Evolutionary conservation across 73 alveolate genomes (phyloP).

Genomic region (Tetrahymena elliotti): DNA sequence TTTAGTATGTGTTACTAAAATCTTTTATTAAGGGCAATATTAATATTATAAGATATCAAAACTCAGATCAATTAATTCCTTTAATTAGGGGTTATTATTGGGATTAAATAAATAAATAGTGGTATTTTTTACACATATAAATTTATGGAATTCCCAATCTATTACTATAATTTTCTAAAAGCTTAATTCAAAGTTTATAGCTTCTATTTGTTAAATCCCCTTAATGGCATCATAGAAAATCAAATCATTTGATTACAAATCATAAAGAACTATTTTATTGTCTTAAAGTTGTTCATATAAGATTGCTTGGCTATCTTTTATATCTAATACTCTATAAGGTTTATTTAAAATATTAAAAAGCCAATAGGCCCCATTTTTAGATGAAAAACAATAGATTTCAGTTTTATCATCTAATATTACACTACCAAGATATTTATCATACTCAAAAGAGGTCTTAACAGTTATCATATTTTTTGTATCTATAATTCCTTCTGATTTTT

Average conservation of each 20-base stretch:
- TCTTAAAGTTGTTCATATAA: too few species aligned
- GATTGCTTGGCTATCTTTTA: too few species aligned
- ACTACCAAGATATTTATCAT: background rate
- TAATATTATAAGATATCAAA: too few species aligned
- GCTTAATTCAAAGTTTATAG: background rate
- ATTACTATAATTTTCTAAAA: too few species aligned
- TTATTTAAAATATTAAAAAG: too few species aligned
- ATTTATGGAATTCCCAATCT: background rate
- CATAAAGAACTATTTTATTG: background rate
- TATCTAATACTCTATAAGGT: background rate
- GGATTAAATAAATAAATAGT: background rate
- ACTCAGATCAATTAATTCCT: too few species aligned
- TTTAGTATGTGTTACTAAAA: background rate
- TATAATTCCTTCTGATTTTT: background rate
- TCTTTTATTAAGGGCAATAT: background rate
- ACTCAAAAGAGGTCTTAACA: background rate
- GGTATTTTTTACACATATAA: background rate
- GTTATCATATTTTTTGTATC: background rate
- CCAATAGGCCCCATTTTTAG: background rate
- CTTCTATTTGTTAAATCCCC: too few species aligned
- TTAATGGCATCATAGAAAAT: too few species aligned
- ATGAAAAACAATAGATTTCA: background rate
- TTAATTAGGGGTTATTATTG: background rate
- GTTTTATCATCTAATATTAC: background rate
- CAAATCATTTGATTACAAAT: background rate